A percentile compares a stretch with the other conserved stretches of the same genome.
Conservation (phyloP, 2,329 filamentous ascomycete species). For the Elsinoe batatas region DNA sequence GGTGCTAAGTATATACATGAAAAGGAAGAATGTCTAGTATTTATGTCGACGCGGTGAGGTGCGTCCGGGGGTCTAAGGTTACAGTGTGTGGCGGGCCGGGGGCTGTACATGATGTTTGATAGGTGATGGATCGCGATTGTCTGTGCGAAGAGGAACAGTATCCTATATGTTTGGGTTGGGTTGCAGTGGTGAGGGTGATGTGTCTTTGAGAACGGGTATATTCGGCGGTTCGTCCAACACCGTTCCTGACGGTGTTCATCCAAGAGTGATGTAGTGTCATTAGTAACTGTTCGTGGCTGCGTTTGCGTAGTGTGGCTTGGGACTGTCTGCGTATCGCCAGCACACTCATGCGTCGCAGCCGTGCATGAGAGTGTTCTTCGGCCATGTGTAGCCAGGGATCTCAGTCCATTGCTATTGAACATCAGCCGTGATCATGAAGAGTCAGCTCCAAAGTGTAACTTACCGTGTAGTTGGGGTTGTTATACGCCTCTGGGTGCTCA, state of each 20-base stretch:
- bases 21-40: not conserved
- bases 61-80: not conserved
- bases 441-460: conserved; percentile 20
- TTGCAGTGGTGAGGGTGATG: not conserved
- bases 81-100: not conserved
- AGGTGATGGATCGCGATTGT: not conserved
- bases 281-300: not conserved
- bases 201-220: not conserved
- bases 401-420: conserved; percentile 27
- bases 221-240: not conserved
- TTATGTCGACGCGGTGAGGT: not conserved
- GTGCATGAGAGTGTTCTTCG: conserved; percentile 52
- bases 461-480: conserved; percentile 58
- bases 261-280: not conserved
- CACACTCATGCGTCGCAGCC: conserved; percentile 33
- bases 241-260: not conserved
- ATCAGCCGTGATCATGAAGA: not conserved
- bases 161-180: not conserved
- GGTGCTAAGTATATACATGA: not conserved
- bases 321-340: not conserved
- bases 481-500: conserved; percentile 51
- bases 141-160: not conserved
- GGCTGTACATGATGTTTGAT: not conserved
- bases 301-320: not conserved
- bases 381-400: conserved; percentile 47